Base-by-base conservation (phyloP, 352 stramenopile genomes). In the Globisporangium rhizosaccharum region DNA sequence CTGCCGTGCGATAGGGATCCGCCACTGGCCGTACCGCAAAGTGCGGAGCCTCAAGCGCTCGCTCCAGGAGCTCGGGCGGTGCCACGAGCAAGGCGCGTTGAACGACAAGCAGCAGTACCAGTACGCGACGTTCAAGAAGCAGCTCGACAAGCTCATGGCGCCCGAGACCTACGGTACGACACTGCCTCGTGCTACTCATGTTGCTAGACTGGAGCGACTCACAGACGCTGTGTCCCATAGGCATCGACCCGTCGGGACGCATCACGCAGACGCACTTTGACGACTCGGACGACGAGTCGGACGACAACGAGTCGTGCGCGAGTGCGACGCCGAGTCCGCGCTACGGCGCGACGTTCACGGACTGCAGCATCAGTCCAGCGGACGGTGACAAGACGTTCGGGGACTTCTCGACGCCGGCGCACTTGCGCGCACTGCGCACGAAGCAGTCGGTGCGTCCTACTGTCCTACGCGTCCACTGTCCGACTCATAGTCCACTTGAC, bases 11-110 rank as follows among this genome's bases (percentile, higher is more conserved):
- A 89, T 89, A 51, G 80, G 78, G 28, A 86, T 87, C 59, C 76
- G 81, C 10, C 77, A 89, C 65, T 89, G 77, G 79, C 76, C 79
- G 49, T 87, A 87, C 57, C 73, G 77, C 25, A 90, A 90, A 53
- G 80, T 90, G 37, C 77, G 80, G 47, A 87, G 75, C 45, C 68
- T 90, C 51, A 88, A 87, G 60, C 75, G 80, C 2, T 85, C 74
- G 8, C 59, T 90, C 23, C 75, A 84, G 20, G 80, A 90, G 64
- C 78, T 89, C 18, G 65, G 70, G 44, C 73, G 71, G 17, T 85
- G 75, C 54, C 63, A 85, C 59, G 75, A 89, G 1, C 67, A 82
- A n/a, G 75, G 69, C 0, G 52, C 72, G 15, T 66, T 89, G 26
- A 89, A 72, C 53, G 71, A 83, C 56, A 89, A 89, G 61, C 76